Evolutionary conservation across 345 rosid genomes (phyloP), one percentile per base, ranked within the genome.

Genomic region (Nasturtium officinale): DNA sequence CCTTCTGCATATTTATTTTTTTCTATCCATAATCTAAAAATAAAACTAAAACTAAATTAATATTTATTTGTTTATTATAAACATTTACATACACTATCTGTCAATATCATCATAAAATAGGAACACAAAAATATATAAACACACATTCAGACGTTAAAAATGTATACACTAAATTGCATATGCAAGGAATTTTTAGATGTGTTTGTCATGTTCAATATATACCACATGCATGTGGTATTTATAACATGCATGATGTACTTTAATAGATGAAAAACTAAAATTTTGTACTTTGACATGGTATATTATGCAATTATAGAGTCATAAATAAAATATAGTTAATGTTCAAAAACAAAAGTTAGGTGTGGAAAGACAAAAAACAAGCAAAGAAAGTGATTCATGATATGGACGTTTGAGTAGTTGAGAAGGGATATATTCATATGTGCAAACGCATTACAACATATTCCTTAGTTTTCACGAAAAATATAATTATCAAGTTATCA

Each of bases 351-450:
- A 47, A 76, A 77, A 32, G 80, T 77, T 77, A 57, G 80, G 80
- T 77, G 67, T 10, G 9, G 66, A 40, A 64, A 77, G 54, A 70
- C 46, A 71, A 70, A 64, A 69, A 51, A 56, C 13, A 66, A 67
- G 67, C 66, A 50, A 75, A 21, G 55, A 59, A 69, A 69, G 75
- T 69, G 76, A 71, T 61, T 2, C 20, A 69, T 69, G 79, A 76
- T 38, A 76, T 69, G 33, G 79, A 76, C 79, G 72, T 71, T 71
- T 71, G 80, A 77, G 80, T 77, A 71, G 76, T 71, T 50, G 72
- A 77, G 67, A 77, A 77, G 80, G 80, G 67, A 71, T 66, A 47
- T 77, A 21, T 68, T 64, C 71, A 40, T 76, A 63, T 71, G 61
- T 65, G 71, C 71, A 63, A 70, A 55, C 76, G 76, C 76, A 70